Base-by-base conservation (phyloP, 2,329 filamentous ascomycete species). In the Paracorniculantispora psalliotae region DNA sequence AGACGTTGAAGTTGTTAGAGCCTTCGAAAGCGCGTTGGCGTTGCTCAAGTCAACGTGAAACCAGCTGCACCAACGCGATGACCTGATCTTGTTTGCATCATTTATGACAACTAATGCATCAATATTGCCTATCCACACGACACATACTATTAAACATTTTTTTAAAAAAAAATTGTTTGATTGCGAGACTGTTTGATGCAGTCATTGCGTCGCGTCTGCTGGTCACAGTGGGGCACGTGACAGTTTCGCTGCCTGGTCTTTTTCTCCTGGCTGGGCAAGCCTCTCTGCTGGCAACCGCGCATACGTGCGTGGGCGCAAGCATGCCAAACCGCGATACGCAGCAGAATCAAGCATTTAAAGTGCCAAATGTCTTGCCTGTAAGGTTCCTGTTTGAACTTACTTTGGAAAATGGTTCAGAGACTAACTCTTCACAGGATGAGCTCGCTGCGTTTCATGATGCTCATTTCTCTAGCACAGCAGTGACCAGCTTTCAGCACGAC, bases 11-110 rank as follows among this genome's bases (percentile, higher is more conserved):
- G 85, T 87, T 57, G 81, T 87, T 10, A 77, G 79, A 52, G 84
- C 84, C 21, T 87, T 87, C 69, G 81, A 86, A 67, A 84, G 78
- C 65, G 84, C 84, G 26, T 68, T 87, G 61, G 81, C 81, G 4
- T 74, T 86, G 46, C 73, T 86, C 19, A 70, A 67, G 62, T 72
- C 73, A 5, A 72, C 67, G 37, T 74, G 66, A 47, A 48, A 15
- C 26, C 26, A n/a, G n/a, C 12, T n/a, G 19, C 39, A 4, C 44
- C 46, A 12, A 6, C 17, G 33, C 46, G 7, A 21, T 9, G 25
- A 30, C 7, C 9, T 17, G 3, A 23, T 46, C 26, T 4, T 13
- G 12, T 46, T 7, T 13, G 6, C 4, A 23, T 21, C 9, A 6
- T 12, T 2, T 25, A 15, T 12, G 21, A 10, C 4, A 13, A 15